Conservation (phyloP, 768 basidiomycete genomes). For the Pleurotus djamor region DNA sequence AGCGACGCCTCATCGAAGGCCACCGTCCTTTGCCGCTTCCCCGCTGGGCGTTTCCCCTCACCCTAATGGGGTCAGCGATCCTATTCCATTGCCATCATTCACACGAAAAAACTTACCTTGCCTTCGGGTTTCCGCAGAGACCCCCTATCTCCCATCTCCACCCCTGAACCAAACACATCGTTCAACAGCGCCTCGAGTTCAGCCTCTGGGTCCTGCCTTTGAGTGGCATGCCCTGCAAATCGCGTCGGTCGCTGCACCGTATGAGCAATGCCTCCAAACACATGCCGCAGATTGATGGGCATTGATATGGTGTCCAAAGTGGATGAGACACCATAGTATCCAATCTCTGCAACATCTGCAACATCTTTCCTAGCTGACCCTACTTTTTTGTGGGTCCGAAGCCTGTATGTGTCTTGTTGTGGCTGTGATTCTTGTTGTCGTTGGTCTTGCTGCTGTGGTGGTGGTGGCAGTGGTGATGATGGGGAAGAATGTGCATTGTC, state of each 20-base stretch:
- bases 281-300: not conserved
- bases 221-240: not conserved
- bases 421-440: no score
- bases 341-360: not conserved
- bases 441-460: not conserved
- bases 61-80: no score
- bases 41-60: not conserved
- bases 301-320: not conserved
- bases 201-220: not conserved
- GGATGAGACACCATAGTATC: not conserved
- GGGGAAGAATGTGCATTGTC: not conserved
- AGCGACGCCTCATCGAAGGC: not conserved
- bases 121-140: not conserved
- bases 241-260: no score
- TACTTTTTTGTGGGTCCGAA: not conserved
- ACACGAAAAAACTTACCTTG: constrained; percentile 1
- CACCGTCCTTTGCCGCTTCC: not conserved
- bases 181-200: constrained; percentile 4
- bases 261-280: not conserved
- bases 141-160: constrained; percentile 5
- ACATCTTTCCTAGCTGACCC: not conserved
- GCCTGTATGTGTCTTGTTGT: no score
- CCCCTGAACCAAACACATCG: constrained; percentile 10
- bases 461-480: not conserved
- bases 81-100: no score